phyloP scores from a whole-genome alignment of 176 grass and related monocot genomes.

The Hordeum vulgare region MorexV3_pseudomolecules_assembly NC_058520.1:130908518-130909017 shows the following conservation, averaged over 20 bases:
- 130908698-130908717: constrained; percentile 15
- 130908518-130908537: too few relatives aligned
- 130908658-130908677: constrained; percentile 29
- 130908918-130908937: neutral
- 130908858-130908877: constrained; percentile 11
- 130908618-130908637: constrained; percentile 18
- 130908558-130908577: too few relatives aligned
- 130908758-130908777: constrained; percentile 25
- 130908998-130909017: too few relatives aligned
- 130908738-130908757: constrained; percentile 48
- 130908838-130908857: constrained; percentile 50
- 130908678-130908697: neutral
- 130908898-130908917: neutral
- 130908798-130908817: constrained; percentile 32
- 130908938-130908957: too few relatives aligned
- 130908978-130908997: too few relatives aligned
- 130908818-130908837: constrained; percentile 56
- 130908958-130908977: too few relatives aligned
- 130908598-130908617: neutral
- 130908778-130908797: neutral
- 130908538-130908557: too few relatives aligned
- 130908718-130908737: constrained; percentile 34
- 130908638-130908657: neutral
- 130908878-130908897: constrained; percentile 11
- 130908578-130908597: too few relatives aligned